Base-by-base conservation (phyloP, 805 yeast species). In the Zygosaccharomyces siamensis region DNA sequence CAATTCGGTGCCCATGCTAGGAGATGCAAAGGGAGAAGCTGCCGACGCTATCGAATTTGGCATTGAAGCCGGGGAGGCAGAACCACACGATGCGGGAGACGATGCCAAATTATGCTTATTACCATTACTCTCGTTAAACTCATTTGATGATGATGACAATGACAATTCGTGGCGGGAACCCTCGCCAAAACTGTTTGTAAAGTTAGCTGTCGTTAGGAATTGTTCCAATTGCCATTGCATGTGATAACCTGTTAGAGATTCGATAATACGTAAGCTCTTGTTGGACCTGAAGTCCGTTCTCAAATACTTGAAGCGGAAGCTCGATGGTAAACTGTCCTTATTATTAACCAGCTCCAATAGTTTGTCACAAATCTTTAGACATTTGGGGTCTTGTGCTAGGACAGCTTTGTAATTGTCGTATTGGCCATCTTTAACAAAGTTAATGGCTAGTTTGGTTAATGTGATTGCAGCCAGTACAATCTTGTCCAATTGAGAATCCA, bases 391-490 rank as follows among this genome's bases (percentile, higher is more conserved):
- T 18, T 54, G 35, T 33, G 26, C 18, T 14, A 41, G 33, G 23
- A 26, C 36, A 11, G 27, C 16, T 31, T 55, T 54, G 39, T 51
- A 51, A 39, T 60, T 58, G 26, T 50, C 55, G 59, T 57, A 48
- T 46, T 54, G 36, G 7, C 52, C 53, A 10, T 44, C 43, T 31
- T 55, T 51, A 6, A 54, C 51, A 39, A 61, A 66, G 43, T 77
- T 69, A 39, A 82, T 71, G 8, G 75, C 69, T 46, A 72, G 67
- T 20, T 70, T 61, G 23, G 78, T 74, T 38, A 82, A 51, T 31
- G 72, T 59, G 31, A 76, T 67, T 5, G 85, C 73, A 39, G 84
- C 78, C 49, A 77, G 70, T 39, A 84, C 75, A 45, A 78, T 68
- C 38, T 74, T 67, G 31, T 75, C 71, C 6, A 73, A 61, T 3